Percentiles rank a stretch among this genome's conserved stretches.
These are phyloP conservation scores for Candida sanyaensis DNA, from an alignment of 1,139 yeast genomes.

Conservation along the genomic window DNA sequence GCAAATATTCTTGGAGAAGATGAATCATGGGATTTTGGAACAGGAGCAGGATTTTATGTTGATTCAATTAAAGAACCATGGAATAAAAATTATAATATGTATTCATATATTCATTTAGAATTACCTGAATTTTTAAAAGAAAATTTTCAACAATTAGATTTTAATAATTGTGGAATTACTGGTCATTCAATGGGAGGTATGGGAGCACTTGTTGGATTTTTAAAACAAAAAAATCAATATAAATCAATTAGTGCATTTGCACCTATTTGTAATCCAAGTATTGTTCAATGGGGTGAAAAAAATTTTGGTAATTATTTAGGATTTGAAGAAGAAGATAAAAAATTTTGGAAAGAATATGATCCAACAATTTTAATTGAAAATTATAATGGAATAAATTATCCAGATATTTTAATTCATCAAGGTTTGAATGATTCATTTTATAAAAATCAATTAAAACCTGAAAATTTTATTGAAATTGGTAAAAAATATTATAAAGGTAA, in stretches of 20 bases:
- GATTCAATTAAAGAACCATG: constrained; percentile 80
- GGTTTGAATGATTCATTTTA: constrained; percentile 80
- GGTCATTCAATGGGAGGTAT: constrained; percentile 99
- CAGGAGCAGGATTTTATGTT: constrained; percentile 94
- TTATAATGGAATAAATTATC: no score
- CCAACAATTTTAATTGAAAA: no score
- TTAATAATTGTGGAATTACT: constrained; percentile 65
- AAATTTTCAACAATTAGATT: constrained; percentile 55
- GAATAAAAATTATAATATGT: constrained; percentile 79
- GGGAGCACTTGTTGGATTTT: constrained; percentile 82
- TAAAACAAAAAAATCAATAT: constrained; percentile 73
- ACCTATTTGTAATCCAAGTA: constrained; percentile 80
- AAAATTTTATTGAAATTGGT: constrained; percentile 67
- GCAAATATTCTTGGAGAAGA: constrained; percentile 80
- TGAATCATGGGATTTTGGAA: constrained; percentile 86
- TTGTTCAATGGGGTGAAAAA: constrained; percentile 82
- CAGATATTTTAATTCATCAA: constrained; percentile 77
- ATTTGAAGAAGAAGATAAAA: constrained; percentile 40
- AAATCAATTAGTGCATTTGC: constrained; percentile 88
- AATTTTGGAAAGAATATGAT: constrained; percentile 84
- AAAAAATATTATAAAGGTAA: constrained; percentile 60
- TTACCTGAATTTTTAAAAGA: constrained; percentile 52
- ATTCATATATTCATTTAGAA: constrained; percentile 76
- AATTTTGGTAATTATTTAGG: constrained; percentile 82
- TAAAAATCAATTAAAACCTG: constrained; percentile 75